Evolutionary conservation across 1,139 yeast genomes (phyloP).

Genomic region (Debaryomycetaceae sp.): DNA sequence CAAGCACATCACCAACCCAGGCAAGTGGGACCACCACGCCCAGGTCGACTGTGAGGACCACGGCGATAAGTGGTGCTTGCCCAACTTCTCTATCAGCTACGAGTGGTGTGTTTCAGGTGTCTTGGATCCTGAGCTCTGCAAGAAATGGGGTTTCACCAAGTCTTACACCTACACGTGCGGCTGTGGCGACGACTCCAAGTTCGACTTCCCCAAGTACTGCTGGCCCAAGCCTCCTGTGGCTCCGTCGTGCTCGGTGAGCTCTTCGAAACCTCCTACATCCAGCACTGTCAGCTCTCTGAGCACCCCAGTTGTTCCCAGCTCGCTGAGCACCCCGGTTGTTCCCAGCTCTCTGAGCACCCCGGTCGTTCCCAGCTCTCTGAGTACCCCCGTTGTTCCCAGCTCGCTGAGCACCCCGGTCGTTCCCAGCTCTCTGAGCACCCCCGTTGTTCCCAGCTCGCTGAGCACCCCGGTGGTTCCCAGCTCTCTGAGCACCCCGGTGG

Average conservation of each 20-base stretch:
- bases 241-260: no score
- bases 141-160: slow-evolving; percentile 1
- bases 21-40: slow-evolving; percentile 3
- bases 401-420: no score
- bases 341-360: no score
- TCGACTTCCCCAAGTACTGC: slow-evolving; percentile 8
- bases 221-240: slow-evolving; percentile 10
- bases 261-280: slow-evolving; percentile 1
- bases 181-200: slow-evolving; percentile 6
- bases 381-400: no score
- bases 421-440: no score
- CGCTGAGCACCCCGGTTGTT: slow-evolving; percentile 1
- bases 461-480: no score
- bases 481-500: no score
- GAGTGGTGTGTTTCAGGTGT: slow-evolving; percentile 6
- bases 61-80: slow-evolving; percentile 8
- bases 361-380: no score
- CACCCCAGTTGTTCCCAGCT: slow-evolving; percentile 1
- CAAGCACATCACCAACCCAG: slow-evolving; percentile 1
- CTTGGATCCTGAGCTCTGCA: slow-evolving; percentile 1
- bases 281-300: no score
- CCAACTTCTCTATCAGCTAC: slow-evolving; percentile 5
- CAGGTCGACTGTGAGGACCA: slow-evolving; percentile 6
- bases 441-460: no score
- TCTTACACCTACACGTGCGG: slow-evolving; percentile 6